Evolutionary conservation across 352 stramenopile genomes (phyloP), one percentile per base, ranked within the genome.

Genomic region (Albugo candida): DNA sequence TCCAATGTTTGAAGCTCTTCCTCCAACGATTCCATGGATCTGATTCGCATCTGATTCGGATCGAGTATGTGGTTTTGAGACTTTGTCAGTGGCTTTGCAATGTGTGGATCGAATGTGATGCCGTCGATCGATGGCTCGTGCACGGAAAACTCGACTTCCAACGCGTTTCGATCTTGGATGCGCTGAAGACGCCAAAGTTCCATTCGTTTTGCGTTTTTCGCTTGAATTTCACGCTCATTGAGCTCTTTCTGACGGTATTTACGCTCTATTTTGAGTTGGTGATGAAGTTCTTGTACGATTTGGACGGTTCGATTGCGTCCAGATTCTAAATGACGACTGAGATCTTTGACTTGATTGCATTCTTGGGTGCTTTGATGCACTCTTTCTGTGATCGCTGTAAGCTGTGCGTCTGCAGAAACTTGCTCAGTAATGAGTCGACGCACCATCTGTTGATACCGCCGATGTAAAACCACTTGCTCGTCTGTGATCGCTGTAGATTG

Each of bases 401-500:
- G 54, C 21, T 89, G 76, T 14, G 69, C 52, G 31, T 85, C 65
- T 13, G 85, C 69, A 19, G 71, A 70, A 20, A 86, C 53, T 31
- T 86, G 74, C 0, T 67, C 77, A 2, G 69, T 83, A 54, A 86
- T 71, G 5, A 89, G 58, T 0, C 76, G 69, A 11, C 74, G 66
- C 40, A 83, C 66, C 76, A 89, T 86, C 64, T 86, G 76, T 54
- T 86, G 73, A 2, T 85, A 60, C 45, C 86, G 73, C 38, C 74
- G 48, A 5, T 72, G 59, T 13, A 66, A 44, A 55, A 85, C 68
- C 67, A 84, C 80, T 57, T 89, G 70, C 49, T 86, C 70, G 45
- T 89, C 76, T 72, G 83, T 84, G 0, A 63, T 71, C 13, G 63
- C 31, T 38, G 71, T 84, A 45, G 70, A 83, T 20, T 66, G 55